Conservation (phyloP, 345 rosid species). For the Boechera stricta region DNA sequence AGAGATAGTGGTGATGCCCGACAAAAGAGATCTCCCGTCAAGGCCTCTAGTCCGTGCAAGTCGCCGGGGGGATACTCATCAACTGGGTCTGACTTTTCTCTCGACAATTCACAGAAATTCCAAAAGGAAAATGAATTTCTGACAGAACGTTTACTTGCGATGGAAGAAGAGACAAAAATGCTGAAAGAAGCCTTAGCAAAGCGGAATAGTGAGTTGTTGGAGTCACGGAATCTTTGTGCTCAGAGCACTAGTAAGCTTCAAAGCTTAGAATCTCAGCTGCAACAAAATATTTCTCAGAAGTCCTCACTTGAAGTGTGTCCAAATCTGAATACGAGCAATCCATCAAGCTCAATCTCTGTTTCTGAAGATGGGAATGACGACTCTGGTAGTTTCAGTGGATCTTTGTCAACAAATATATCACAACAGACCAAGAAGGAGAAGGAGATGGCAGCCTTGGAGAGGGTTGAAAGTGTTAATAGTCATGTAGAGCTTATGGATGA, state of each 20-base stretch:
- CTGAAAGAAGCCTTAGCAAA: conserved; percentile 92
- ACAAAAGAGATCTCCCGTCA: conserved; percentile 71
- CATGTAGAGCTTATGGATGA: conserved; percentile 89
- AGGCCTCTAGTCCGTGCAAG: conserved; percentile 59
- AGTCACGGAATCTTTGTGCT: conserved; percentile 88
- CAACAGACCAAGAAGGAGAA: conserved; percentile 65
- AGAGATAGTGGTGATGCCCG: conserved; percentile 70
- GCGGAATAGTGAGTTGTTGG: conserved; percentile 86
- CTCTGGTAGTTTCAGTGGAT: conserved; percentile 71
- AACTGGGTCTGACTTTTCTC: conserved; percentile 59
- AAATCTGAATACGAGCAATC: conserved; percentile 64
- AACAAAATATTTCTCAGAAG: conserved; percentile 57
- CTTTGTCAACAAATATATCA: conserved; percentile 60
- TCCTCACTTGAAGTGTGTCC: conserved; percentile 61
- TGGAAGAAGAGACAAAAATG: conserved; percentile 98
- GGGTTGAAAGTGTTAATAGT: conserved; percentile 53
- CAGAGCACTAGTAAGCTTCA: conserved; percentile 80
- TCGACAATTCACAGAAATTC: conserved; percentile 68
- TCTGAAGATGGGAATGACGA: conserved; percentile 97
- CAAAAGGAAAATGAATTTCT: conserved; percentile 82
- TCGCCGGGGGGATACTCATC: conserved; percentile 53
- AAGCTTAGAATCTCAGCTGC: conserved; percentile 69
- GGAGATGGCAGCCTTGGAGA: conserved; percentile 50
- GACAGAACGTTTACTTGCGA: conserved; percentile 73
- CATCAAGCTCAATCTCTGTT: conserved; percentile 74